Percentiles rank a stretch among this genome's conserved stretches.
Evolutionary conservation across 2,329 filamentous ascomycete genomes (phyloP).

Genomic region (Basipetospora chlamydospora): DNA sequence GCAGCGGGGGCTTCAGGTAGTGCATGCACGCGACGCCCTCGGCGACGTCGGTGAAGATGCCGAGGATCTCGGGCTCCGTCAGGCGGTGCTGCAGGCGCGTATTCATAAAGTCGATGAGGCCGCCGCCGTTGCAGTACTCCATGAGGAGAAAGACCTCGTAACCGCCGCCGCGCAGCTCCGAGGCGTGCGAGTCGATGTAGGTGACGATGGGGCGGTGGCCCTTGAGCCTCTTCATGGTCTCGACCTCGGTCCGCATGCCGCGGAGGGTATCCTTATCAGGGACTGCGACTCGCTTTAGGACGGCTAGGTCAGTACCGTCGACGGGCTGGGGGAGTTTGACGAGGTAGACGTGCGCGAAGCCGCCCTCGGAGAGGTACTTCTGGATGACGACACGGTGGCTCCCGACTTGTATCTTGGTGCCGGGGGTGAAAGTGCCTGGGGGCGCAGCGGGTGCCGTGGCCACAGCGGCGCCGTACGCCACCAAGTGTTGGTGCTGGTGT

Average conservation of each 20-base stretch:
- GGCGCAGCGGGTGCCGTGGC: constrained; percentile 32
- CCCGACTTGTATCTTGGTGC: constrained; percentile 94
- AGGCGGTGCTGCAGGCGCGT: constrained; percentile 89
- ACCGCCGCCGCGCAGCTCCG: constrained; percentile 78
- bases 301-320: constrained; percentile 65
- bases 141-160: constrained; percentile 98
- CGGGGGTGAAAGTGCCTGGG: constrained; percentile 79
- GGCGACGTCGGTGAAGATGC: constrained; percentile 91
- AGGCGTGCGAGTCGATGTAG: constrained; percentile 97
- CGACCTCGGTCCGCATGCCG: constrained; percentile 95
- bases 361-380: constrained; percentile 94
- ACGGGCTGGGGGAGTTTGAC: constrained; percentile 70
- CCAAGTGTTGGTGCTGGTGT: constrained; percentile 22
- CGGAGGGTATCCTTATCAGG: constrained; percentile 89
- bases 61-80: constrained; percentile 92
- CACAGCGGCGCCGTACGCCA: constrained; percentile 28
- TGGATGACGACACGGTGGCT: constrained; percentile 86
- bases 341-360: constrained; percentile 96
- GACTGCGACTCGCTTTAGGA: constrained; percentile 89
- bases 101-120: constrained; percentile 99
- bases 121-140: constrained; percentile 92
- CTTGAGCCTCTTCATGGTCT: constrained; percentile 99
- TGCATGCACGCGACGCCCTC: constrained; percentile 98
- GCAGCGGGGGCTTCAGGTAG: constrained; percentile 82
- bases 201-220: constrained; percentile 92